phyloP scores from a whole-genome alignment of 371 early-diverging fungal genomes.

The Cokeromyces recurvatus region DNA sequence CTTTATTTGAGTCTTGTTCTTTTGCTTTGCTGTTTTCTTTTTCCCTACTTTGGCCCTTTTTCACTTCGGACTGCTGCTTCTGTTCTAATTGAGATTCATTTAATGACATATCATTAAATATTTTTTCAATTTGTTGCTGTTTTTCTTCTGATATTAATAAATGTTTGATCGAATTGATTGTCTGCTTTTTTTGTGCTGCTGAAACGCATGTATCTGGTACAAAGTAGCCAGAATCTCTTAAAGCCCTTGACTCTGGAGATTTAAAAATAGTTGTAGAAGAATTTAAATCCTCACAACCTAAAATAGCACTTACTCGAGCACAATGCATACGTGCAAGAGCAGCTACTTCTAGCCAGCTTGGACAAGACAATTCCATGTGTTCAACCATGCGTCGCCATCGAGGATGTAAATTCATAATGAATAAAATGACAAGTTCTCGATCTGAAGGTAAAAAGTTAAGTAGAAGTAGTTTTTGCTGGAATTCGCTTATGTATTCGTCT shows the following conservation, averaged over 20 bases:
- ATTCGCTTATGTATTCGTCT: conserved; percentile 19
- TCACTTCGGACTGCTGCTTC: too few relatives aligned
- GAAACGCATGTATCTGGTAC: too few relatives aligned
- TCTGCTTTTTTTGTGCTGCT: too few relatives aligned
- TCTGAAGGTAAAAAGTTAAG: conserved; percentile 9
- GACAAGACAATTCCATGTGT: conserved; percentile 14
- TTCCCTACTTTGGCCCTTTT: too few relatives aligned
- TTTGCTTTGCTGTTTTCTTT: too few relatives aligned
- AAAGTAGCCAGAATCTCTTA: conserved; percentile 19
- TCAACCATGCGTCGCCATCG: conserved; percentile 31
- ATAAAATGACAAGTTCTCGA: conserved; percentile 21
- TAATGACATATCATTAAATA: too few relatives aligned
- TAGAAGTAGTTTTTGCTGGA: conserved; percentile 4
- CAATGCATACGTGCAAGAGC: conserved; percentile 18
- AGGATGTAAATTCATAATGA: conserved; percentile 24
- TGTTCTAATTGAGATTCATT: too few relatives aligned
- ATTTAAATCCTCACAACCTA: conserved; percentile 14
- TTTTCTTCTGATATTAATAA: too few relatives aligned
- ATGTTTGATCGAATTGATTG: too few relatives aligned
- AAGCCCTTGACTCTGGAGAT: conserved; percentile 5
- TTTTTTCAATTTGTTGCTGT: too few relatives aligned
- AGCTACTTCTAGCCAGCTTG: conserved; percentile 21
- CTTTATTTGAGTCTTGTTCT: too few relatives aligned
- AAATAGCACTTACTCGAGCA: conserved; percentile 11
- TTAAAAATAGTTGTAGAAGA: conserved; percentile 5